Evolutionary conservation across 2,329 filamentous ascomycete genomes (phyloP), one percentile per base, ranked within the genome.

Genomic region (Pseudofabraea citricarpa): DNA sequence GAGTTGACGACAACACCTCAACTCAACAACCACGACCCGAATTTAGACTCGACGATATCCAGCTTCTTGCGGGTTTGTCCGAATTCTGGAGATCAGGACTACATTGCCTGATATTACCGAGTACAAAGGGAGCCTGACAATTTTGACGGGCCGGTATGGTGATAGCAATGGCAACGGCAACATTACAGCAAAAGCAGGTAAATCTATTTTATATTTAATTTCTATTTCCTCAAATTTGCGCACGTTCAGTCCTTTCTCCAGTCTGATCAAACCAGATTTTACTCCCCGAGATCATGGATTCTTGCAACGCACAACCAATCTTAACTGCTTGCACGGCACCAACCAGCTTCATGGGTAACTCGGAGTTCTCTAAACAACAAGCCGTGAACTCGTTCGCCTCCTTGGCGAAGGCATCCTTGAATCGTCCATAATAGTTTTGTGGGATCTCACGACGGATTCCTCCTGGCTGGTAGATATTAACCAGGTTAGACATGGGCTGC

Each of bases 351-450:
- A 84, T 68, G 0, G 79, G 78, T 37, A 80, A 61, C 12, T 68
- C 61, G 15, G 63, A 75, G 49, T 74, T 63, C 48, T 84, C 76
- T 41, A 85, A 60, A 45, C 77, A 76, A 13, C 67, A 69, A 10
- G 71, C 74, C 0, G 77, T 78, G 50, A 84, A 85, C 61, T 83
- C 78, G 44, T 79, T 75, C 5, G 75, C 73, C 62, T 85, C 79
- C 10, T 64, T 73, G n/a, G 80, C 73, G 56, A 84, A 85, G 0
- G 81, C 80, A 20, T 75, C 63, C 50, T 77, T 70, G 55, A 85
- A 85, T 0, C 80, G 65, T 32, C 75, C 80, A 56, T 79, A 83
- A 58, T 82, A 85, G 50, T 77, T 70, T 31, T 69, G 64, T 1
- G 79, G 77, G n/a, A 83, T 73, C 59, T 83, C 76, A 26, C 75